phyloP scores from a whole-genome alignment of 306 rosid genomes.

The Vigna angularis region DNA sequence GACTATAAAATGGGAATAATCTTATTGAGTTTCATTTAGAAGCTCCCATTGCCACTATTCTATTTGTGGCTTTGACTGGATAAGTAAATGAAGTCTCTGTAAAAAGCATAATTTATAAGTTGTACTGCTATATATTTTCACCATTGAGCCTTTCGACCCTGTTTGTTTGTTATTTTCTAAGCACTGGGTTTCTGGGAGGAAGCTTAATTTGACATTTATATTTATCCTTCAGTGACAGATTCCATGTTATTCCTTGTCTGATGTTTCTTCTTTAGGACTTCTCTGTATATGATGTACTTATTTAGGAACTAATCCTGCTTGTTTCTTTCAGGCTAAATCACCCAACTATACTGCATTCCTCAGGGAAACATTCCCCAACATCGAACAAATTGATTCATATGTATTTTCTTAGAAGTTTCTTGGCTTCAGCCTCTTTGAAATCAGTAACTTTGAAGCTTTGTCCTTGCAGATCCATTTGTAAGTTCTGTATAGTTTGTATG shows the following conservation, averaged over 20 bases:
- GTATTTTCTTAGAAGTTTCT: slow-evolving; percentile 58
- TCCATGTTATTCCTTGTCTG: slow-evolving; percentile 15
- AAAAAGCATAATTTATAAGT: neutral
- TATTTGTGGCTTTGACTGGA: neutral
- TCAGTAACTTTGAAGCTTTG: slow-evolving; percentile 33
- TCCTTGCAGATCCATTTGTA: slow-evolving; percentile 35
- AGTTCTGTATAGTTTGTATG: slow-evolving; percentile 37
- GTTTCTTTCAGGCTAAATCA: slow-evolving; percentile 71
- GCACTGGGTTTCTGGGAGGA: neutral
- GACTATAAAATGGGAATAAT: slow-evolving; percentile 28
- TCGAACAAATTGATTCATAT: slow-evolving; percentile 80
- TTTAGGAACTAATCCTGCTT: slow-evolving; percentile 38
- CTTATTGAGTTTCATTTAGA: slow-evolving; percentile 16
- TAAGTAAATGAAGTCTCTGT: slow-evolving; percentile 21
- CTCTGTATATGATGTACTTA: slow-evolving; percentile 35
- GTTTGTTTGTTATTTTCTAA: neutral
- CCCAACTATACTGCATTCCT: slow-evolving; percentile 61
- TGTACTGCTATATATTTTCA: slow-evolving; percentile 19
- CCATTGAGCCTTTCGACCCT: neutral
- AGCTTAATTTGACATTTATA: neutral
- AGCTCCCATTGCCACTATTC: slow-evolving; percentile 17
- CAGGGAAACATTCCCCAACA: slow-evolving; percentile 67
- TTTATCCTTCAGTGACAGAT: neutral
- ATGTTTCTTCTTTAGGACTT: slow-evolving; percentile 1
- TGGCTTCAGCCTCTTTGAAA: slow-evolving; percentile 27